Evolutionary conservation across 148 eudicot species (phyloP).

Genomic region (Amaranthus hypochondriacus): DNA sequence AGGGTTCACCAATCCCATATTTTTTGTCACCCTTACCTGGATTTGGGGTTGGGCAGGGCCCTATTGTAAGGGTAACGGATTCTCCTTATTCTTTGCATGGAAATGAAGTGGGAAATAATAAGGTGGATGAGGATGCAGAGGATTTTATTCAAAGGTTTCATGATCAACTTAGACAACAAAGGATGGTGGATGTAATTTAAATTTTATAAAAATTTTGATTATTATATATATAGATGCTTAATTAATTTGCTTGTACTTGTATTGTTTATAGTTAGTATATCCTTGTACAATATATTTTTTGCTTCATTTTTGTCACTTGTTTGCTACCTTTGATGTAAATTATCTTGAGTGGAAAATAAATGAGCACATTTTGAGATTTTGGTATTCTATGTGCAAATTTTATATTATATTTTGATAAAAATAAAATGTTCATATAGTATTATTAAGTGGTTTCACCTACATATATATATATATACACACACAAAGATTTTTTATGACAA

Average conservation of each 20-base stretch:
- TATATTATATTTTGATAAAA: too few relatives aligned
- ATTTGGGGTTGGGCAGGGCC: constrained; percentile 46
- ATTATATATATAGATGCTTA: neutral
- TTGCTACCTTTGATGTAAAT: neutral
- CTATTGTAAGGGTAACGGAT: constrained; percentile 64
- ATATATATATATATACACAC: too few relatives aligned
- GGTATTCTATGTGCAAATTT: too few relatives aligned
- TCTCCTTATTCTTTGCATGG: constrained; percentile 57
- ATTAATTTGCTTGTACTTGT: neutral
- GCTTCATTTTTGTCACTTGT: neutral
- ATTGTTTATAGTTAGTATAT: neutral
- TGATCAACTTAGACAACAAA: constrained; percentile 47
- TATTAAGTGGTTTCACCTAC: too few relatives aligned
- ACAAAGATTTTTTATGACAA: too few relatives aligned
- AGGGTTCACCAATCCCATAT: constrained; percentile 2
- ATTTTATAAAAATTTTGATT: constrained; percentile 10
- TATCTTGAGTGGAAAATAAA: neutral
- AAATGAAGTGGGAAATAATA: constrained; percentile 28
- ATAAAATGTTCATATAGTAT: too few relatives aligned
- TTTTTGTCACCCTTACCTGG: constrained; percentile 49
- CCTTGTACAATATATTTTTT: neutral
- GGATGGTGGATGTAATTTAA: constrained; percentile 17
- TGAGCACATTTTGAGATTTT: neutral
- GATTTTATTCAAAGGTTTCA: constrained; percentile 70
- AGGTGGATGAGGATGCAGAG: constrained; percentile 72